Evolutionary conservation across 805 yeast genomes (phyloP), one percentile per base, ranked within the genome.

Genomic region (Myxozyma lipomycoides): DNA sequence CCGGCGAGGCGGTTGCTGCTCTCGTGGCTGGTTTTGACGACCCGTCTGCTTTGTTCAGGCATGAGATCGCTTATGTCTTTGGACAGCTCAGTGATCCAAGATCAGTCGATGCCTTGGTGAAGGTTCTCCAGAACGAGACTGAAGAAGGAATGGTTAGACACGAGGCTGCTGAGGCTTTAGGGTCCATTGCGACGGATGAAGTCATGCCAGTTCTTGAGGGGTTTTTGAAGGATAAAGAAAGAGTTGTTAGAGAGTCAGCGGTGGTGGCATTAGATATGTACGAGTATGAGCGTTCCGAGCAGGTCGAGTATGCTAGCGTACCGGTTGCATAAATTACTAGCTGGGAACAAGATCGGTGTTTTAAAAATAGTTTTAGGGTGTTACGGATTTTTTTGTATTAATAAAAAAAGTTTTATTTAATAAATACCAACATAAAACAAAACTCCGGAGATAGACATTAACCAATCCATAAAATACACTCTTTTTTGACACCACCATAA

Each of bases 71-170:
- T 22, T 93, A 93, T 66, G 97, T 95, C 3, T 91, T 95, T 67
- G 99, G 99, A 47, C 99, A 93, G 74, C 76, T 93, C 67, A 86
- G 95, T 67, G 88, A 86, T 70, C 96, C 98, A 24, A 86, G 83
- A 34, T 83, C 95, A 35, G 95, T 93, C 32, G 96, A 97, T 36
- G 75, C 91, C 19, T 78, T 95, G 56, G 77, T 88, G 51, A 82
- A 86, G 70, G 88, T 93, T 2, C 77, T 95, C 62, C 81, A 81
- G 61, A 80, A 86, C 68, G 78, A 76, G 52, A 65, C 70, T 15
- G 96, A 93, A 73, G 98, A 95, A 46, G 95, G 95, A 58, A 93
- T 93, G 99, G 98, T 95, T 30, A 84, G 99, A 73, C 99, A 93
- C 67, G 99, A 93, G 73, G 98, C 98, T 51, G 98, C 98, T 23